Base-by-base conservation (phyloP, 2,329 filamentous ascomycete genomes). In the Knufia fluminis region DNA sequence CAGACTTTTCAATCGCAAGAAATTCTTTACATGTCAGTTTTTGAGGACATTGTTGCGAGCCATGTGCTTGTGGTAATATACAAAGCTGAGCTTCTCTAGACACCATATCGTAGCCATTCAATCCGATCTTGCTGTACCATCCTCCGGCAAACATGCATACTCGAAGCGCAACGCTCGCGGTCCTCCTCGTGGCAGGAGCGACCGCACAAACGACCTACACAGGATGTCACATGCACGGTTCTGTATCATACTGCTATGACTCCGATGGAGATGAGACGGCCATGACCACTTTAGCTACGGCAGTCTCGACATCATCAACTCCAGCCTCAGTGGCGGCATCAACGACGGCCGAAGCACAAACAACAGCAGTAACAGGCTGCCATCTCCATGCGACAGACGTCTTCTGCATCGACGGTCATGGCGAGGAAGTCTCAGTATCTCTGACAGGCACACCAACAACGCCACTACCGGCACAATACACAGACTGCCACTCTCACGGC, bases 401-500 rank as follows among this genome's bases (percentile, higher is more conserved):
- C 14, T 55, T 32, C 50, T 69, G 68, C 46, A 64, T 68, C 20
- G 56, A 62, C 16, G 59, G 59, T 3, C 52, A 59, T 38, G 67
- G 67, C 0, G 52, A 62, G 1, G 68, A 70, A 45, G 67, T 69
- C 23, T 57, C 63, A 17, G 62, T 70, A 4, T 62, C 62, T 0
- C 52, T 60, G 39, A 72, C 74, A 4, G 68, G 71, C 2, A 83
- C 77, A 3, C 72, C 71, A 16, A 79, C 75, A 1, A 71, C 72
- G 40, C 73, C 75, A 43, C 64, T 79, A 16, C 79, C 82, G 1
- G 68, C 80, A 0, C 66, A 75, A 46, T 85, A 80, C 59, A 85
- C 80, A 0, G 78, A 66, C 48, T 86, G 84, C 60, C 82, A 87
- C 61, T 59, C 66, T 1, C 82, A 86, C 63, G 80, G 69, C 14